Evolutionary conservation across 768 basidiomycete genomes (phyloP).

Genomic region (Steccherinum ochraceum): DNA sequence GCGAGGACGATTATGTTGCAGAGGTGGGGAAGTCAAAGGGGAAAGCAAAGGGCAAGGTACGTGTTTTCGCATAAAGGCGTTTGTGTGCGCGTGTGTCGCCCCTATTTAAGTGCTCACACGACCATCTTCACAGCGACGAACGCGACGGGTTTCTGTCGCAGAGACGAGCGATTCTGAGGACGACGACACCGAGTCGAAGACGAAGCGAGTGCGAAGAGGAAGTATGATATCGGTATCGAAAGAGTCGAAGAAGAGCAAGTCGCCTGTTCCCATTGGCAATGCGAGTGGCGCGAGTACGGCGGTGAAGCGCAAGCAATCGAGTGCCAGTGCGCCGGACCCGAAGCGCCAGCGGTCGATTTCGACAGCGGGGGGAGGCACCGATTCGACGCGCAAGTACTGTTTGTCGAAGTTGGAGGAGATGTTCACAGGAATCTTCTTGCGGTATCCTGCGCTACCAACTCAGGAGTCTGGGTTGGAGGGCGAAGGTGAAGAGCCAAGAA

Average conservation of each 20-base stretch:
- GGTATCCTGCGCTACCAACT: constrained; percentile 51
- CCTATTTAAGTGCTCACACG: background rate
- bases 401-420: constrained; percentile 68
- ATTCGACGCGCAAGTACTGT: constrained; percentile 76
- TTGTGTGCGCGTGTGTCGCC: background rate
- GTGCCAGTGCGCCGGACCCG: constrained; percentile 31
- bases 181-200: background rate
- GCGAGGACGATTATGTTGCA: constrained; percentile 68
- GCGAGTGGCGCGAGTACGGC: too few relatives aligned
- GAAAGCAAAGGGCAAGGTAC: constrained; percentile 35
- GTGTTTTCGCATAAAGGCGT: constrained; percentile 18
- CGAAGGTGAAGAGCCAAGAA: constrained; percentile 23
- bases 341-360: constrained; percentile 42
- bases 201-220: background rate
- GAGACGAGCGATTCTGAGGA: constrained; percentile 11
- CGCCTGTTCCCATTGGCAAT: constrained; percentile 12
- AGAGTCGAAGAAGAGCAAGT: background rate
- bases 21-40: constrained; percentile 29
- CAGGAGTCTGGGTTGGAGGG: constrained; percentile 8
- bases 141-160: constrained; percentile 30
- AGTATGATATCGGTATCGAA: background rate
- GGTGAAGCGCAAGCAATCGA: constrained; percentile 53
- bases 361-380: constrained; percentile 26
- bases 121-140: constrained; percentile 31
- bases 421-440: constrained; percentile 62